Base-by-base conservation (phyloP, 2,329 filamentous ascomycete species). In the Phoma sp. region DNA sequence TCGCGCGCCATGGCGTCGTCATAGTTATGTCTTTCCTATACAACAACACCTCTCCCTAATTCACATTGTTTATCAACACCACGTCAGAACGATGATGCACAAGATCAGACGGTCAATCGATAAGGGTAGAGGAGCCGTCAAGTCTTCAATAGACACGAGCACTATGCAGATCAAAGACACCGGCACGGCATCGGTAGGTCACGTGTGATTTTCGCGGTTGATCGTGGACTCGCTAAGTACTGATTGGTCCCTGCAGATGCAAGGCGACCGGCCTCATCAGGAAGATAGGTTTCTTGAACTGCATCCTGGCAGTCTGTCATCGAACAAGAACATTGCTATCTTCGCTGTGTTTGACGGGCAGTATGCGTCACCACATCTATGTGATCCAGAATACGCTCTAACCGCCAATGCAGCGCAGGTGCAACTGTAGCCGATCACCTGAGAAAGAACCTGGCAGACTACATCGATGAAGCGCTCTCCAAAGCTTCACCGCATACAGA, bases 261-360 rank as follows among this genome's bases (percentile, higher is more conserved):
- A 61, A 25, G 65, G 65, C 18, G 61, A 58, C 24, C 59, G 65
- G 18, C 52, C 56, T 32, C 52, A 64, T 29, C 65, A 68, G 30
- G 64, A 68, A 47, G 65, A 68, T 52, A 55, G 65, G 14, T 65
- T 62, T 38, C 59, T 62, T 7, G 52, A 52, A 4, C 45, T 66
- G 24, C 37, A 48, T 27, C 59, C 64, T 10, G 62, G 64, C 37
- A 47, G 52, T 4, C 24, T 68, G 2, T 62, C 59, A 14, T 62
- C 65, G 9, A 55, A 61, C n/a, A 65, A 66, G 39, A 54, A 66
- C 9, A 50, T 68, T 32, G 64, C 62, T 7, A 38, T 68, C 9
- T 68, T 59, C 32, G 65, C 59, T 10, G 62, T 68, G 1, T 64
- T 62, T 33, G 65, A 68, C 46, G 65, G 65, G 30, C 65, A 68